Evolutionary conservation across 2,329 filamentous ascomycete species (phyloP), one percentile per base, ranked within the genome.

Genomic region (Canariomyces notabilis): DNA sequence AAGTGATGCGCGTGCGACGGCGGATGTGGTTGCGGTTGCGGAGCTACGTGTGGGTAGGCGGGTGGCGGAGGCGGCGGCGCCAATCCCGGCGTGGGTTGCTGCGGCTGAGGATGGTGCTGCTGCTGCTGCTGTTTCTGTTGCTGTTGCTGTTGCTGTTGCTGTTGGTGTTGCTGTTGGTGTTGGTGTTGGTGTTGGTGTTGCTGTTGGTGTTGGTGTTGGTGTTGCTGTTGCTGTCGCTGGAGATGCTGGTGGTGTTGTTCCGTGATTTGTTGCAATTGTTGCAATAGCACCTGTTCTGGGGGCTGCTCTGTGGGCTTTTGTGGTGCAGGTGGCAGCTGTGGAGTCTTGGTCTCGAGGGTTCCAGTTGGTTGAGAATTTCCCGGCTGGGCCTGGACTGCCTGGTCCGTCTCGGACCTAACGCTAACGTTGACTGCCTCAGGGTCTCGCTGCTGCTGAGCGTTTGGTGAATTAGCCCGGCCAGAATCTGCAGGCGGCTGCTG

Each of bases 391-490:
- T 52, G 47, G 32, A 44, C 48, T 29, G 37, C 41, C n/a, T n/a
- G n/a, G n/a, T n/a, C n/a, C n/a, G n/a, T n/a, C n/a, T n/a, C n/a
- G n/a, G n/a, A n/a, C n/a, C n/a, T n/a, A n/a, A n/a, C n/a, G 16
- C 53, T 47, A 23, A 47, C 42, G 14, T 53, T 42, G n/a, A 50
- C 46, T 15, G 53, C 51, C 34, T 52, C 50, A 43, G 50, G 55
- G 15, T 49, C 50, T 42, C 34, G 36, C 52, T n/a, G n/a, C n/a
- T n/a, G n/a, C 49, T 48, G 14, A 49, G 51, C 23, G 49, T 20
- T 21, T 39, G 38, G n/a, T 51, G 16, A 20, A 34, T 38, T 31
- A 26, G 3, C 18, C 26, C 33, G 37, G 19, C 23, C 23, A 7
- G 26, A 9, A 15, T 15, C 11, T 18, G 37, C 19, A 21, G 41